Evolutionary conservation across 306 rosid genomes (phyloP).

Genomic region (Gillenia trifoliata): DNA sequence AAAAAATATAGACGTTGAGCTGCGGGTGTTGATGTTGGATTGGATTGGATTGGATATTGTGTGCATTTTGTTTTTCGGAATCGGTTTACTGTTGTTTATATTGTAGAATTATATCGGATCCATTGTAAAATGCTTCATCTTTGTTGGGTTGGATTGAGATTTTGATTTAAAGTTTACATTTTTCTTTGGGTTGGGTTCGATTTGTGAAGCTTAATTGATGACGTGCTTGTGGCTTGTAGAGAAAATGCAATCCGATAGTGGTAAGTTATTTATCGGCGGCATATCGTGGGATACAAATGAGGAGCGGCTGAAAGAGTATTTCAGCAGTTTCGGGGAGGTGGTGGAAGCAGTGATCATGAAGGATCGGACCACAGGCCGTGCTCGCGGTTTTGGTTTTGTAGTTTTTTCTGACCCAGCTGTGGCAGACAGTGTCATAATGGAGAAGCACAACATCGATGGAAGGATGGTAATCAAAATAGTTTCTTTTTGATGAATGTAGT

Average conservation of each 20-base stretch:
- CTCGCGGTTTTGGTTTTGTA: conserved; percentile 92
- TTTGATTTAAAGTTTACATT: conserved; percentile 4
- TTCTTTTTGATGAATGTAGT: not conserved
- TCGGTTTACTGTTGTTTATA: conserved; percentile 17
- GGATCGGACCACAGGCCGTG: conserved; percentile 98
- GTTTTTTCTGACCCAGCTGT: conserved; percentile 78
- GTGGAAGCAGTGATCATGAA: conserved; percentile 95
- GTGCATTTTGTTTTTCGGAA: conserved; percentile 10
- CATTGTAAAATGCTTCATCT: conserved; percentile 10
- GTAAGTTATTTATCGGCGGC: conserved; percentile 85
- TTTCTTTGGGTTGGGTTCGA: not conserved
- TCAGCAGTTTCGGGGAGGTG: conserved; percentile 77
- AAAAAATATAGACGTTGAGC: conserved; percentile 20
- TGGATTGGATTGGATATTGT: conserved; percentile 19
- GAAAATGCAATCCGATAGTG: conserved; percentile 73
- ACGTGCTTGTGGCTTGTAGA: conserved; percentile 9
- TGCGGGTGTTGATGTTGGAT: conserved; percentile 23
- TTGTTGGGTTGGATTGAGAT: conserved; percentile 17
- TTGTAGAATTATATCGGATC: conserved; percentile 38
- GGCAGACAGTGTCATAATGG: conserved; percentile 74
- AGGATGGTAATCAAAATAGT: conserved; percentile 62
- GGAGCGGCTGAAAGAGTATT: conserved; percentile 88
- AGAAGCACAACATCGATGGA: conserved; percentile 90
- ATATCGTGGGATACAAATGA: conserved; percentile 99
- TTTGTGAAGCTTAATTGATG: conserved; percentile 16